Conservation (phyloP, 768 basidiomycete species). For the Candolleomyces eurysporus region DNA sequence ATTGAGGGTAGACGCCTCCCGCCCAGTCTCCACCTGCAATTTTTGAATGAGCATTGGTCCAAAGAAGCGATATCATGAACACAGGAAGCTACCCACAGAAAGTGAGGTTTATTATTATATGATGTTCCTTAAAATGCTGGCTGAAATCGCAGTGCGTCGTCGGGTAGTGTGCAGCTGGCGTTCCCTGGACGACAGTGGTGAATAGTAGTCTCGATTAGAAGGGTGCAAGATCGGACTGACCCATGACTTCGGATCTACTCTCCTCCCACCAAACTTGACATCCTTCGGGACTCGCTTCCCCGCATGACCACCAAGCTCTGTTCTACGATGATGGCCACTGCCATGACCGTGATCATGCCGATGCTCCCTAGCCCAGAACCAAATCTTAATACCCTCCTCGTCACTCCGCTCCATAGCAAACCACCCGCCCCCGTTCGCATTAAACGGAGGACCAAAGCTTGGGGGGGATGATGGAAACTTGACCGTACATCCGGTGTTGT, state of each 20-base stretch:
- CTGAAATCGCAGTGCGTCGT: conserved; percentile 56
- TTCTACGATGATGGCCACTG: background rate
- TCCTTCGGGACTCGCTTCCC: conserved; percentile 45
- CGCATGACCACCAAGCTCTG: conserved; percentile 15
- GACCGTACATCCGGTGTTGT: conserved; percentile 28
- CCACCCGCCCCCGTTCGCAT: conserved; percentile 60
- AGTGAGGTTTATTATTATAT: conserved; percentile 63
- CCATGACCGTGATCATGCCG: background rate
- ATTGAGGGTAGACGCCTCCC: conserved; percentile 39
- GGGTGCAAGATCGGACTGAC: conserved; percentile 28
- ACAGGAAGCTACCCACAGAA: conserved; percentile 28
- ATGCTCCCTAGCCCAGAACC: conserved; percentile 61
- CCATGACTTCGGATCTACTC: conserved; percentile 51
- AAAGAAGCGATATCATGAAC: background rate
- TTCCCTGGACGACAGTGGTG: conserved; percentile 37
- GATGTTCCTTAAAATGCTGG: conserved; percentile 51
- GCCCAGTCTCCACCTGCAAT: conserved; percentile 55
- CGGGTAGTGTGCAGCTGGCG: conserved; percentile 58
- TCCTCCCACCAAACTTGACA: conserved; percentile 36
- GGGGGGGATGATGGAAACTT: conserved; percentile 27
- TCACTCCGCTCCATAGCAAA: conserved; percentile 62
- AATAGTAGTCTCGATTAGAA: background rate
- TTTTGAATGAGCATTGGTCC: background rate
- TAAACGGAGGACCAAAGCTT: conserved; percentile 60
- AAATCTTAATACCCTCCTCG: conserved; percentile 56